phyloP scores from a whole-genome alignment of 306 rosid genomes.

The Ceratonia siliqua region DNA sequence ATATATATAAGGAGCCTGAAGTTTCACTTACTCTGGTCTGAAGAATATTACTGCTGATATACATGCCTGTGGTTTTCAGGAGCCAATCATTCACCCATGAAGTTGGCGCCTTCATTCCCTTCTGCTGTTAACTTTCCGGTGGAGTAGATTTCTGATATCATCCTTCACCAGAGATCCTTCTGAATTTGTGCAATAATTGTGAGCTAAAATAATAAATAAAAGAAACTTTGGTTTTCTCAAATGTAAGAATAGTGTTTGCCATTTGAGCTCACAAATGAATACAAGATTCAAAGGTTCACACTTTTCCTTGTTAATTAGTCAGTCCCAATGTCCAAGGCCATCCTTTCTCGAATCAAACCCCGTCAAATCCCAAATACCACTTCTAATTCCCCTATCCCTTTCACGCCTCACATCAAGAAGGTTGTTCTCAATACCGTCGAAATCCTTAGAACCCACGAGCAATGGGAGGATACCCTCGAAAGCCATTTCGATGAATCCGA shows the following conservation, averaged over 20 bases:
- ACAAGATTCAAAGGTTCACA: not conserved
- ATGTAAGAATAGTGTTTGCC: not conserved
- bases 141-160: not conserved
- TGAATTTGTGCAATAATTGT: not conserved
- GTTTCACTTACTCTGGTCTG: too few relatives aligned
- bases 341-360: slow-evolving; percentile 75
- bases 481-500: slow-evolving; percentile 55
- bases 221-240: not conserved
- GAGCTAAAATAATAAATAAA: not conserved
- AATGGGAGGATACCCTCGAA: slow-evolving; percentile 60
- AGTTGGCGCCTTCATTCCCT: not conserved
- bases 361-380: slow-evolving; percentile 33
- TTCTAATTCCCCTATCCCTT: slow-evolving; percentile 24
- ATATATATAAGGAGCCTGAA: too few relatives aligned
- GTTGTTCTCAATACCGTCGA: slow-evolving; percentile 50
- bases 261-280: slow-evolving; percentile 26
- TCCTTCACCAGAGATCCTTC: not conserved
- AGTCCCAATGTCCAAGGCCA: slow-evolving; percentile 59
- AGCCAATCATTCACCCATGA: not conserved
- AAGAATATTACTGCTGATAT: too few relatives aligned
- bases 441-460: slow-evolving; percentile 56
- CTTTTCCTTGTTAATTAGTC: not conserved
- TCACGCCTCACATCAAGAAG: slow-evolving; percentile 36
- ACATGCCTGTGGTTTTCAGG: not conserved
- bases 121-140: too few relatives aligned